These are phyloP conservation scores for Erigeron canadensis DNA, from an alignment of 129 eudicot species.

Conservation along the genomic window DNA sequence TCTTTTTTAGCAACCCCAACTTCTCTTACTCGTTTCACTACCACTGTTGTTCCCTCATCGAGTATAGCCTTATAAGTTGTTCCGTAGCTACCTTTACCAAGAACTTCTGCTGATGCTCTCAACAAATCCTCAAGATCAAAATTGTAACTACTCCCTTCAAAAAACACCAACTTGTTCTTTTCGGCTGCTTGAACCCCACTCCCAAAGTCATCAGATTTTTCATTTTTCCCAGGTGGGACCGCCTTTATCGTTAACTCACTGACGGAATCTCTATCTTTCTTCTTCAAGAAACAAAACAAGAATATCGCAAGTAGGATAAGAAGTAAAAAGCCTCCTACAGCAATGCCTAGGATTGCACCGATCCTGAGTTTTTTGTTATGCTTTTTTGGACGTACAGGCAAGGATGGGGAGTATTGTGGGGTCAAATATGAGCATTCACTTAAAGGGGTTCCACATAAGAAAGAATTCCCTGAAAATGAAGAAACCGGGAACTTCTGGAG, in stretches of 20 bases:
- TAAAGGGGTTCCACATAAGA: constrained; percentile 67
- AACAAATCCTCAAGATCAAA: constrained; percentile 92
- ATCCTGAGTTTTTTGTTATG: constrained; percentile 44
- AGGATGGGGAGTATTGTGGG: constrained; percentile 27
- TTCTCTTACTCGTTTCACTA: constrained; percentile 80
- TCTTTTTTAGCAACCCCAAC: constrained; percentile 70
- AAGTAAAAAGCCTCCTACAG: constrained; percentile 40
- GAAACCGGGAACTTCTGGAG: constrained; percentile 66
- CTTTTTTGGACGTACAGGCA: constrained; percentile 22
- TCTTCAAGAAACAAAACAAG: constrained; percentile 54
- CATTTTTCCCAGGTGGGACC: constrained; percentile 42
- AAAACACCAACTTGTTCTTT: constrained; percentile 75
- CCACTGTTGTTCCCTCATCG: constrained; percentile 82
- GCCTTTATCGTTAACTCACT: constrained; percentile 54
- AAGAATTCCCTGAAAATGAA: constrained; percentile 62
- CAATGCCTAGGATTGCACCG: constrained; percentile 56
- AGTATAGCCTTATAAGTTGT: constrained; percentile 79
- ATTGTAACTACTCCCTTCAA: constrained; percentile 65
- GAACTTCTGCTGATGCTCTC: constrained; percentile 97
- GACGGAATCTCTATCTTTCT: constrained; percentile 33
- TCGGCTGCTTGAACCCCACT: constrained; percentile 88
- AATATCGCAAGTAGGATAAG: constrained; percentile 36
- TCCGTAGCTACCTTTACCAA: constrained; percentile 91
- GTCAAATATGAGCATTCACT: constrained; percentile 39
- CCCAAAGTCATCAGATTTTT: constrained; percentile 75